A percentile compares a stretch with the other conserved stretches of the same genome.
phyloP scores from a whole-genome alignment of 305 asterid species.

The Plantago rigida region DNA sequence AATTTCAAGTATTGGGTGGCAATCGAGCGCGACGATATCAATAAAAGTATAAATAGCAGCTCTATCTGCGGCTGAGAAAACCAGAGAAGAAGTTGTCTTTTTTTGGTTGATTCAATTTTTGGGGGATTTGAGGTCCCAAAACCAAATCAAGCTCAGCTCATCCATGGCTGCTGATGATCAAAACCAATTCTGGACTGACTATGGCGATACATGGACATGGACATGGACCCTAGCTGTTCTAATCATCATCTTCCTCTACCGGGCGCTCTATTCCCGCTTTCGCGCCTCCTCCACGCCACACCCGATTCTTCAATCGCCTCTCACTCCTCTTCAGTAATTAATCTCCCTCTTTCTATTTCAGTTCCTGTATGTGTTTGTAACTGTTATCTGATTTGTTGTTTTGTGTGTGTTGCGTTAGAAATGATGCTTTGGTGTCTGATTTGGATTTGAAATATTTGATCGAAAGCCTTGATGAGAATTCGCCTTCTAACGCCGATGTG shows the following conservation, averaged over 20 bases:
- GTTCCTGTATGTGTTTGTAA: not conserved
- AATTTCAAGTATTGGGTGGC: not conserved
- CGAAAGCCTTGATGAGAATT: slow-evolving; percentile 39
- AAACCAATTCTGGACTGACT: slow-evolving; percentile 13
- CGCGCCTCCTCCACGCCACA: not conserved
- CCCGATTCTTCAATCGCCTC: not conserved
- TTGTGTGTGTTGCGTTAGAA: slow-evolving; percentile 26
- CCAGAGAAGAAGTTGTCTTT: no score
- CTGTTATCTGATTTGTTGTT: slow-evolving; percentile 1
- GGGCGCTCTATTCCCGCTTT: slow-evolving; percentile 25
- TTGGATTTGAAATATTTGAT: slow-evolving; percentile 62
- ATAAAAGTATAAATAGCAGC: slow-evolving; percentile 7
- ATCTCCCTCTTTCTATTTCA: slow-evolving; percentile 21
- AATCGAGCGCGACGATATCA: not conserved
- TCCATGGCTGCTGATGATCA: slow-evolving; percentile 21
- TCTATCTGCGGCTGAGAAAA: slow-evolving; percentile 5
- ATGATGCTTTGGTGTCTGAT: slow-evolving; percentile 43
- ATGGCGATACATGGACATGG: slow-evolving; percentile 24
- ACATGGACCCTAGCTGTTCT: slow-evolving; percentile 41
- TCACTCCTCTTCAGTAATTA: not conserved
- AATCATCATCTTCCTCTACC: slow-evolving; percentile 30
- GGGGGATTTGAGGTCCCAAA: not conserved
- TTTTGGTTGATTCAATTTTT: not conserved
- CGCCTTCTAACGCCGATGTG: slow-evolving; percentile 18
- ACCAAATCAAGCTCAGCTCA: not conserved